Base-by-base conservation (phyloP, 306 rosid genomes). In the Ormosia emarginata region DNA sequence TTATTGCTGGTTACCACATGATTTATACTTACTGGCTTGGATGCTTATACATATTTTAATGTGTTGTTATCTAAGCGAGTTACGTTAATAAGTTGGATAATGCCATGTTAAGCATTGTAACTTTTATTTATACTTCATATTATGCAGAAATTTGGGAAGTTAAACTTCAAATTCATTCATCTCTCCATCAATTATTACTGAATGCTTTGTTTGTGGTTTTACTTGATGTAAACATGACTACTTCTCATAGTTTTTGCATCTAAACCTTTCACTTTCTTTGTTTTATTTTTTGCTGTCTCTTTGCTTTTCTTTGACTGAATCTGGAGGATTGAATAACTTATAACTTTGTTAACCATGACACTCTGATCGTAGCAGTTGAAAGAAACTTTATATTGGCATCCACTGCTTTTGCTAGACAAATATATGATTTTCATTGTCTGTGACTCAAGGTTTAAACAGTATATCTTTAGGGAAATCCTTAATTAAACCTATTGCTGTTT, bases 21-120 rank as follows among this genome's bases (percentile, higher is more conserved):
- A 9, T 79, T 77, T 53, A 65, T 7, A 46, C 32, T 58, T 57
- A 47, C 17, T 15, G 29, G 80, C 63, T 66, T 71, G 77, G 71
- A 77, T 75, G 72, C 67, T n/a, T 67, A 44, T 77, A 14, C 49
- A 55, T 65, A 73, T 49, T 41, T 40, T 56, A 24, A 18, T 36
- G 15, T 58, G 29, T 65, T 43, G 10, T 71, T 69, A 71, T 73
- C 49, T 67, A 65, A 57, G 68, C 50, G 30, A 34, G 44, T 24
- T 66, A 24, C 73, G 41, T 77, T 15, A 80, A 44, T 71, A 83
- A 74, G 63, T 34, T 65, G 37, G 34, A 65, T 24, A 55, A 43
- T 71, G 67, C 70, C 68, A 30, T 29, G 72, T 68, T 33, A 75
- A 58, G 72, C 71, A 41, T 62, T 82, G 56, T 69, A 30, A 10